Percentiles rank a stretch among this genome's conserved stretches.
These are phyloP conservation scores for Alternaria alternata DNA, from an alignment of 2,329 filamentous ascomycete species.

Conservation along the genomic window DNA sequence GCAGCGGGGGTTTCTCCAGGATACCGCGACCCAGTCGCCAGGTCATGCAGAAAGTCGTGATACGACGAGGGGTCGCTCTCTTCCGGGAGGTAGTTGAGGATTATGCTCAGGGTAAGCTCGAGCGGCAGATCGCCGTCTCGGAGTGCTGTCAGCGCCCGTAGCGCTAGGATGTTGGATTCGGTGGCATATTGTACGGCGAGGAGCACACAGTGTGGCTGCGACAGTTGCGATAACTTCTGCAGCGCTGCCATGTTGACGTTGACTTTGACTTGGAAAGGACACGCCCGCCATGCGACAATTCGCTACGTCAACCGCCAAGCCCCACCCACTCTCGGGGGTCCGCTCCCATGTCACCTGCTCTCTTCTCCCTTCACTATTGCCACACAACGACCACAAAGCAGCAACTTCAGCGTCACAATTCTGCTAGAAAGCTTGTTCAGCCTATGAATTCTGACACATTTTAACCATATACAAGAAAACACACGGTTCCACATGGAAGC, in stretches of 20 bases:
- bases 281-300: slow-evolving; percentile 20
- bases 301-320: slow-evolving; percentile 32
- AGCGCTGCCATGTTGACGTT: slow-evolving; percentile 34
- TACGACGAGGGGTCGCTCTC: slow-evolving; percentile 70
- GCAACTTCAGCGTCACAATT: too few relatives aligned
- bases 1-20: slow-evolving; percentile 47
- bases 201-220: slow-evolving; percentile 73
- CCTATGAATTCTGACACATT: too few relatives aligned
- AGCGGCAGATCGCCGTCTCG: slow-evolving; percentile 67
- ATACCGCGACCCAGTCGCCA: slow-evolving; percentile 61
- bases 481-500: background rate
- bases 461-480: background rate
- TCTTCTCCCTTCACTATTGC: background rate
- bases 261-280: slow-evolving; percentile 10
- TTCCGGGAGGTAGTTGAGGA: slow-evolving; percentile 81
- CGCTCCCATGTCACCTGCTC: slow-evolving; percentile 9
- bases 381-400: background rate
- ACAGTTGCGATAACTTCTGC: slow-evolving; percentile 55
- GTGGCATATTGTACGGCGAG: slow-evolving; percentile 75
- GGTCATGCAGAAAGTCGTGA: slow-evolving; percentile 65
- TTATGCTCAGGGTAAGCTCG: slow-evolving; percentile 73
- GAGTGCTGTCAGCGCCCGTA: slow-evolving; percentile 67
- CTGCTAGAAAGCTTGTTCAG: too few relatives aligned
- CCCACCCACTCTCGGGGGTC: slow-evolving; percentile 19
- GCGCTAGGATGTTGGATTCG: slow-evolving; percentile 68